Evolutionary conservation across 2,329 filamentous ascomycete species (phyloP), one percentile per base, ranked within the genome.

Genomic region (Fusarium begoniae): DNA sequence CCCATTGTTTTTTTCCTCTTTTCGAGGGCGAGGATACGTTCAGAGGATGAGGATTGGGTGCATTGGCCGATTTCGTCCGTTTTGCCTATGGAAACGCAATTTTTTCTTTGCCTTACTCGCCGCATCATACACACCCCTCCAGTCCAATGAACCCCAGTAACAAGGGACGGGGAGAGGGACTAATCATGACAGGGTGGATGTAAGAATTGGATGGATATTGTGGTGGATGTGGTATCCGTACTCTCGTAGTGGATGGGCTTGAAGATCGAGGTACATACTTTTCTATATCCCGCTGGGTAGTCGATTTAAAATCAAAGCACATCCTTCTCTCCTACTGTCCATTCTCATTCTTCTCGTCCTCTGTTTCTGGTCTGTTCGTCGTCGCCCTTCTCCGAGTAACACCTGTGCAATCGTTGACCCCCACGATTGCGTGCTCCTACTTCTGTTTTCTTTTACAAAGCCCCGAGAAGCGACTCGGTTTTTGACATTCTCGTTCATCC

Each of bases 361-460:
- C 72, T 55, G 43, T 66, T 63, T 51, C 70, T 53, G 40, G 69
- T 62, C 54, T 65, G 51, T 64, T 63, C 59, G 57, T 59, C 44
- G 55, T 61, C 38, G 61, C 53, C 64, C 50, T 63, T 38, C n/a
- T 50, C 55, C 41, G 41, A 63, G 40, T 70, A 73, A 67, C 63
- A 64, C 65, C 55, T 56, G 67, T 69, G 47, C 68, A 75, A 65
- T 74, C 77, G 69, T 73, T 71, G 58, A 60, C 72, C 78, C 75
- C 77, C 74, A 77, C 78, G 75, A 81, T 81, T 81, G 80, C 79
- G 79, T 81, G 79, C 79, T 77, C 69, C 69, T 45, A 63, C 61
- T 55, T 63, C 60, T 51, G 59, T 63, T 67, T 63, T 69, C 67
- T 70, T 62, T 51, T 26, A 65, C 70, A 63, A 68, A 68, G 48